Percentiles rank a stretch among this genome's conserved stretches.
These are phyloP conservation scores for Tulasnella sp. DNA, from an alignment of 768 basidiomycete genomes.

Conservation along the genomic window DNA sequence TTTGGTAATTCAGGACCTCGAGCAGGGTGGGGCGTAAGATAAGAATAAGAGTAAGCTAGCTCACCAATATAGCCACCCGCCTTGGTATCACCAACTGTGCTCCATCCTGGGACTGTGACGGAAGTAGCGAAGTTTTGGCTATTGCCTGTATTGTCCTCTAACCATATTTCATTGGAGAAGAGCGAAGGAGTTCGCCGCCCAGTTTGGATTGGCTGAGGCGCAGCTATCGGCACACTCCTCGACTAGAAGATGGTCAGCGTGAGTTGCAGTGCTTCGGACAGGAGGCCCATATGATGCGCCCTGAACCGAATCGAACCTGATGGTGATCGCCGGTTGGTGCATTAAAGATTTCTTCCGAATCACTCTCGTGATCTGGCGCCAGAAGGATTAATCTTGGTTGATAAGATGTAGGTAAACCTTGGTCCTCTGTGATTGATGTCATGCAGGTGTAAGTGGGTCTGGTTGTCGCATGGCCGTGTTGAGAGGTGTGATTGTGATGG, in stretches of 20 bases:
- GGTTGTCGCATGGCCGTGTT: background rate
- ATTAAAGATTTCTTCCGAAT: conserved; percentile 2
- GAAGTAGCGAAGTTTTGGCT: conserved; percentile 9
- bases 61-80: conserved; percentile 17
- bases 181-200: background rate
- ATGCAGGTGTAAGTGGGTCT: background rate
- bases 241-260: background rate
- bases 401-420: conserved; percentile 15
- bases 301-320: background rate
- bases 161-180: conserved; percentile 14
- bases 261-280: background rate
- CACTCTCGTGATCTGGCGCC: background rate
- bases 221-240: background rate
- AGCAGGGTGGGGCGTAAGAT: background rate
- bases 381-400: background rate
- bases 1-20: background rate
- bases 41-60: conserved; percentile 8
- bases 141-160: conserved; percentile 10
- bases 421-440: background rate
- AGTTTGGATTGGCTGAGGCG: conserved; percentile 5
- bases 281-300: background rate
- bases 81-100: conserved; percentile 16
- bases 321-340: background rate
- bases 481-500: background rate
- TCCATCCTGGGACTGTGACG: conserved; percentile 11